Base-by-base conservation (phyloP, 169 alveolate species). In the Plasmodium knowlesi region DNA sequence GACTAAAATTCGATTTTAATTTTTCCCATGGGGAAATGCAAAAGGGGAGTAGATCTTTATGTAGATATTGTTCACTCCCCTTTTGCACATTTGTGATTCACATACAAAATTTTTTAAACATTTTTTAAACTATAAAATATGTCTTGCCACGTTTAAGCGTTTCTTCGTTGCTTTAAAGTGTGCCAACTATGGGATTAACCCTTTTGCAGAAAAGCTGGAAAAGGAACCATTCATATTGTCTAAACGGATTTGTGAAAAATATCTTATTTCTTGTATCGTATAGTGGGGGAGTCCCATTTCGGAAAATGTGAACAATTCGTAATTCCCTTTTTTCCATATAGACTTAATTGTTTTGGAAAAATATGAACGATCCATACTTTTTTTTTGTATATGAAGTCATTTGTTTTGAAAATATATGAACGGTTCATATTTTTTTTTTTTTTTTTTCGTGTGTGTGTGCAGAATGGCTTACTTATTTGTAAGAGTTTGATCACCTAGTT, bases 321-420 rank as follows among this genome's bases (percentile, higher is more conserved):
- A 57, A 57, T 57, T 9, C 30, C 53, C 53, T 41, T n/a, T 14
- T 57, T n/a, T n/a, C n/a, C n/a, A 43, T 3, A 53, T 4, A 50
- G 37, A 28, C 22, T 53, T 34, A n/a, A 14, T 25, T 14, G 9
- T 82, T 82, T 54, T 82, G 34, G 54, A 82, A 54, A 82, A 54
- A 32, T 82, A 39, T 82, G 90, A 25, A 53, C 91, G 16, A n/a
- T 82, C 53, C 76, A 82, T 82, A 39, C 10, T 61, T 61, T 61
- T 61, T 61, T 67, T 67, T 67, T 67, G n/a, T n/a, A n/a, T n/a
- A n/a, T n/a, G n/a, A n/a, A n/a, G n/a, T n/a, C n/a, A n/a, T n/a
- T n/a, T n/a, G n/a, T n/a, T n/a, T n/a, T n/a, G n/a, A n/a, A n/a
- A n/a, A n/a, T n/a, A 32, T 82, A 39, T 82, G 90, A 25, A 53